These are phyloP conservation scores for Mucor circinelloides DNA, from an alignment of 371 early-diverging fungal species.

Conservation along the genomic window DNA sequence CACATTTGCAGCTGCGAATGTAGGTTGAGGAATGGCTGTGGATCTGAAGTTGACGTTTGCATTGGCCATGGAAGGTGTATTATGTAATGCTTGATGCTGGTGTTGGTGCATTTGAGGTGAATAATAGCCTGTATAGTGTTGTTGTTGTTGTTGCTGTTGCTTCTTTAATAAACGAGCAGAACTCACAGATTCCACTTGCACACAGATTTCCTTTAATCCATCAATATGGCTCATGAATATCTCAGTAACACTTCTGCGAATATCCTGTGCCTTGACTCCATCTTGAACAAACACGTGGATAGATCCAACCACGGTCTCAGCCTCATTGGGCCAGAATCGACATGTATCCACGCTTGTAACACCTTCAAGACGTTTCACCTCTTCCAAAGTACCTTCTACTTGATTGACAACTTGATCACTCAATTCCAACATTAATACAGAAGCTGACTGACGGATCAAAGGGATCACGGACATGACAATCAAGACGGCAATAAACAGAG, in stretches of 20 bases:
- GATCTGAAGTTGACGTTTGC: conserved; percentile 15
- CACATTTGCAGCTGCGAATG: conserved; percentile 10
- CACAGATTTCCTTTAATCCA: conserved; percentile 52
- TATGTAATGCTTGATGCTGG: neutral
- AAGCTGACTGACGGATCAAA: conserved; percentile 72
- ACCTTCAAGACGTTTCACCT: conserved; percentile 49
- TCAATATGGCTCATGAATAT: conserved; percentile 47
- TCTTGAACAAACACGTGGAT: conserved; percentile 55
- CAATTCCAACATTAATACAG: conserved; percentile 61
- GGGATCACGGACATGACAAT: conserved; percentile 88
- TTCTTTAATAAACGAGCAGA: conserved; percentile 22
- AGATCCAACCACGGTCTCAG: conserved; percentile 60
- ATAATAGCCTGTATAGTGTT: conserved; percentile 1
- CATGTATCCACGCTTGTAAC: conserved; percentile 46
- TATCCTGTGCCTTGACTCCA: conserved; percentile 29
- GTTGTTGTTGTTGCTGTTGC: conserved; percentile 5
- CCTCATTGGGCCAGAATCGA: conserved; percentile 68
- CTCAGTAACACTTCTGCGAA: conserved; percentile 39
- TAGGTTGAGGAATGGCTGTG: conserved; percentile 20
- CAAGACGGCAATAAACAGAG: conserved; percentile 86
- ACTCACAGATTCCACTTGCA: conserved; percentile 44
- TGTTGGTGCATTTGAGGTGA: neutral
- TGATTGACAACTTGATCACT: conserved; percentile 49
- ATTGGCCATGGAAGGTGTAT: neutral
- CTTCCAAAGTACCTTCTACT: conserved; percentile 56